These are phyloP conservation scores for Basidiobolus meristosporus DNA, from an alignment of 371 early-diverging fungal species.

Conservation along the genomic window DNA sequence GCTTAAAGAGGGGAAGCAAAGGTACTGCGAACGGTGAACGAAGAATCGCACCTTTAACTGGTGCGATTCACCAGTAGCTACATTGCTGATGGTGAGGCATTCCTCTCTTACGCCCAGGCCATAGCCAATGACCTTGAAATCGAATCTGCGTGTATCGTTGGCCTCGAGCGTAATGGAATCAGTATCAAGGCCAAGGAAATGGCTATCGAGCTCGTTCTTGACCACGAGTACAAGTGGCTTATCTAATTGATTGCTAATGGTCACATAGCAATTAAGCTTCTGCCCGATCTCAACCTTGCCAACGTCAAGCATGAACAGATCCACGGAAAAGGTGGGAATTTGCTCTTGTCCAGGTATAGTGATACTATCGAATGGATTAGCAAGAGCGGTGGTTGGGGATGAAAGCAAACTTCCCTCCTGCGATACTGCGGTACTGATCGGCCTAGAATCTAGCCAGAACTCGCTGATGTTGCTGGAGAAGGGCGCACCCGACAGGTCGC, in stretches of 20 bases:
- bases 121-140: slow-evolving; percentile 24
- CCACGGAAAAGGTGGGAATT: too few relatives aligned
- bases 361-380: too few relatives aligned
- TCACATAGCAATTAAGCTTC: slow-evolving; percentile 27
- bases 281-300: slow-evolving; percentile 34
- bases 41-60: too few relatives aligned
- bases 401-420: too few relatives aligned
- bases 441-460: too few relatives aligned
- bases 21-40: slow-evolving; percentile 25
- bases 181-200: slow-evolving; percentile 12
- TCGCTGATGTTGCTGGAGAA: too few relatives aligned
- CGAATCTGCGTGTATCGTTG: slow-evolving; percentile 32
- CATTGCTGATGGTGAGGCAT: slow-evolving; percentile 16
- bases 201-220: slow-evolving; percentile 3
- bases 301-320: slow-evolving; percentile 30
- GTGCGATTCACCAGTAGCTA: too few relatives aligned
- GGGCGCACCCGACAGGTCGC: too few relatives aligned
- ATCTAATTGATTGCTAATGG: slow-evolving; percentile 23
- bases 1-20: slow-evolving; percentile 39
- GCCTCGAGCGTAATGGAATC: slow-evolving; percentile 14
- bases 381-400: too few relatives aligned
- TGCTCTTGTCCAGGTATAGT: too few relatives aligned
- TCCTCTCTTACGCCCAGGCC: slow-evolving; percentile 29
- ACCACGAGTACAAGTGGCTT: slow-evolving; percentile 7
- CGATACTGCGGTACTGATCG: too few relatives aligned